Evolutionary conservation across 2,329 filamentous ascomycete species (phyloP), one percentile per base, ranked within the genome.

Genomic region (Hirsutella rhossiliensis): DNA sequence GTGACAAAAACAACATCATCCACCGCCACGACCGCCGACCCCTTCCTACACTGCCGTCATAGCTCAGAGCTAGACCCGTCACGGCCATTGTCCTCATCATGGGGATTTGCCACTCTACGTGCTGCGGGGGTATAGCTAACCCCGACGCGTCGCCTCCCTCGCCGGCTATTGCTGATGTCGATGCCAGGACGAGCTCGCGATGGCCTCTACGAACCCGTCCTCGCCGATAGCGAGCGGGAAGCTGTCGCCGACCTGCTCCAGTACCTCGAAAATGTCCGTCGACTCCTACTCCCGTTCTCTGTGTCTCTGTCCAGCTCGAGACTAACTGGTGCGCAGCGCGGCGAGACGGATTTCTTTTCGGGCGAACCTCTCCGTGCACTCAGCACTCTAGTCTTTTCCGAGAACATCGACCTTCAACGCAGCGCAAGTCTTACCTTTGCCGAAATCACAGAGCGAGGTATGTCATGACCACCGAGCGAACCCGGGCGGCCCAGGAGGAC

Each of bases 381-480:
- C 45, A 96, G 87, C 66, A 98, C 90, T 12, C 77, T 98, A 23
- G 92, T 98, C 46, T 98, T 95, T 64, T 98, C 92, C 46, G 89
- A 97, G 65, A 98, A 98, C 68, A 89, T 98, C 62, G 92, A 98
- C 63, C 75, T 98, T 43, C 92, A 98, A 69, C 79, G 92, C 52
- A 97, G 92, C 68, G 92, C 92, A 43, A 97, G 90, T 63, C 77
- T 98, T 64, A 98, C 92, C 3, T 98, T 98, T 73, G 92, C 92
- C 48, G 92, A 98, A 64, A 98, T 98, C 54, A 98, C 92, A 34
- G 92, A 98, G 67, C 72, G 90, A 87, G 90, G 92, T 96, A 75
- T 56, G 72, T 53, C 27, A 7, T 9, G 19, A n/a, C 31, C 15
- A 18, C 39, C 3, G 6, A 15, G 18, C 40, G 31, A 13, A 5